These are phyloP conservation scores for Capsicum chinense DNA, from an alignment of 257 asterid genomes.

Conservation along the genomic window DNA sequence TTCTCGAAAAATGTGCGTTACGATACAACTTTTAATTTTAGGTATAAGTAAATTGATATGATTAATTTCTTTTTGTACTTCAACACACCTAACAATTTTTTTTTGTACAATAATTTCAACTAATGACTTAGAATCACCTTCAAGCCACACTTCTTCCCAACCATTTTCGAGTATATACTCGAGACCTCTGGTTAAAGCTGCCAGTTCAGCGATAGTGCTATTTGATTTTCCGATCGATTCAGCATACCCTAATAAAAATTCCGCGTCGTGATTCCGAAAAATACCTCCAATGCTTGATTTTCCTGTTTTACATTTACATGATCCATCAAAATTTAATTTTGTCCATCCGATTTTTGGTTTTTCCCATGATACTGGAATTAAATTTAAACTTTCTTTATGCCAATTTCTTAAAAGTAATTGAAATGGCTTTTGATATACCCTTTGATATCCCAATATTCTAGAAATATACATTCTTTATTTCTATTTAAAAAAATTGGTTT, in stretches of 20 bases:
- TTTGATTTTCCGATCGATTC: constrained; percentile 61
- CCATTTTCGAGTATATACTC: constrained; percentile 69
- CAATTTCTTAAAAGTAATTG: constrained; percentile 41
- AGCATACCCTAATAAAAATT: constrained; percentile 68
- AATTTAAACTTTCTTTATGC: constrained; percentile 47
- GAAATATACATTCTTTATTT: constrained; percentile 36
- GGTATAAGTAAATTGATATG: constrained; percentile 55
- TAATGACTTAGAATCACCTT: constrained; percentile 73
- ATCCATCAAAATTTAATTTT: constrained; percentile 77
- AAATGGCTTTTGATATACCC: constrained; percentile 39
- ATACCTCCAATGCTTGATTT: constrained; percentile 74
- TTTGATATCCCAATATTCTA: constrained; percentile 38
- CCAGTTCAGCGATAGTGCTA: constrained; percentile 70
- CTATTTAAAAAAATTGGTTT: neutral
- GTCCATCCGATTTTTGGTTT: constrained; percentile 75
- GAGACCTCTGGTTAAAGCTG: constrained; percentile 69
- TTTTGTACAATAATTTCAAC: constrained; percentile 53
- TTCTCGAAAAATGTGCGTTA: constrained; percentile 67
- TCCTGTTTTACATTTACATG: constrained; percentile 71
- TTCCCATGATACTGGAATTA: constrained; percentile 55
- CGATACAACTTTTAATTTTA: constrained; percentile 45
- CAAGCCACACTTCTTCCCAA: constrained; percentile 67
- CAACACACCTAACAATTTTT: constrained; percentile 46
- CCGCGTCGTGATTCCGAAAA: constrained; percentile 67
- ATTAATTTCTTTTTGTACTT: constrained; percentile 49